Base-by-base conservation (phyloP, 1,284 basidiomycete genomes). In the Ustanciosporium gigantosporum region DNA sequence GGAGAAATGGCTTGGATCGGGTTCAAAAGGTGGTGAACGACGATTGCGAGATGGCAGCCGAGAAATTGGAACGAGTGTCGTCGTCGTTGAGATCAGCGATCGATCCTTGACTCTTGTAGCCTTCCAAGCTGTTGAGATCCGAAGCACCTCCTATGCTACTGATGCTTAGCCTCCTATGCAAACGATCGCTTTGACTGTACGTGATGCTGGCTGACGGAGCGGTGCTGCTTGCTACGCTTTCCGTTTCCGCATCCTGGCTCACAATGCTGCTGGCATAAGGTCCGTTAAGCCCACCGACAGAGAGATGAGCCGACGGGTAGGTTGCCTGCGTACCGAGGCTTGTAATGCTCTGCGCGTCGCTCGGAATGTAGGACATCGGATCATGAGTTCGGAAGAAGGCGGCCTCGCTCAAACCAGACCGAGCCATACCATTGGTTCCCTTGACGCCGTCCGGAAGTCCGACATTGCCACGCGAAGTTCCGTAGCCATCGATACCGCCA, bases 301-400 rank as follows among this genome's bases (percentile, higher is more conserved):
- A 57, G 11, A 71, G 46, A 25, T 60, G 57, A 9, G 64, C 43
- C 8, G 69, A 65, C 1, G 67, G 66, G 22, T 72, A 74, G 13
- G 67, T 57, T 13, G 68, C 71, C 40, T 74, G 71, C 16, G 71
- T 73, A 23, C 64, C 61, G 17, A 74, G 23, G 22, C 62, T 67
- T 3, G 65, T 61, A 29, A 74, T 51, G 36, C 65, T 66, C 48
- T 73, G 70, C 5, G 71, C 62, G 37, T 97, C 94, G 16, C 90
- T 90, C 2, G 93, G 92, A 59, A 97, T 94, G 78, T 93, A 96
- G 7, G 89, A 87, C 52, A 96, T 83, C 0, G 92, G 86, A 76
- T 96, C 93, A 79, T 97, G 93, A 0, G 90, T 91, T 46, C 92
- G 87, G 79, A 93, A 97, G 82, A 95, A 98, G 74, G 87, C 87